Conservation (phyloP, 176 grass and related monocot species). For the Coix lacrymajobi region DNA sequence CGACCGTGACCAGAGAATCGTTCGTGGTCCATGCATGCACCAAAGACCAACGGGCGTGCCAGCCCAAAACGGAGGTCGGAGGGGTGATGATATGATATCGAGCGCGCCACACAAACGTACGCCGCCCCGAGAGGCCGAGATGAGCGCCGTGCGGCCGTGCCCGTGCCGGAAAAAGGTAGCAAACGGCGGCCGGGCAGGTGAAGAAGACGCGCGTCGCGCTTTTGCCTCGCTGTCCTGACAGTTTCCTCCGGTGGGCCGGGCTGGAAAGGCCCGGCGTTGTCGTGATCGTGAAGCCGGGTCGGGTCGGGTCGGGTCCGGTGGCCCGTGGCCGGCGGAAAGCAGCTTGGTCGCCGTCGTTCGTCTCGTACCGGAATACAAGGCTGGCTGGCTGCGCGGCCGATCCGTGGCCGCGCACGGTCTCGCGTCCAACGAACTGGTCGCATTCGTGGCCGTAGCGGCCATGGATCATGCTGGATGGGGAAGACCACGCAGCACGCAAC, state of each 20-base stretch:
- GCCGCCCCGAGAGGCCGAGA: background rate
- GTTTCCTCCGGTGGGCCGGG: background rate
- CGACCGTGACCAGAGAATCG: conserved; percentile 1
- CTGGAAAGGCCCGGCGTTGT: background rate
- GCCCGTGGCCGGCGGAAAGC: background rate
- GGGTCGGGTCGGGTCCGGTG: too few species aligned
- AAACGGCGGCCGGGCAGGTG: background rate
- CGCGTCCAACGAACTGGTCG: background rate
- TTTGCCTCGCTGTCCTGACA: conserved; percentile 13
- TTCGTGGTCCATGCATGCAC: conserved; percentile 24
- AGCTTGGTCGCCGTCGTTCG: background rate
- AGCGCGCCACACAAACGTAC: background rate
- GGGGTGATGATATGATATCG: background rate
- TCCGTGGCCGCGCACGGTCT: background rate
- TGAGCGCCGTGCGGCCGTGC: background rate
- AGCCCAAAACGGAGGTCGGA: too few species aligned
- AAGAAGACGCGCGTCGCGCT: background rate
- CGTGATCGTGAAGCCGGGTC: too few species aligned
- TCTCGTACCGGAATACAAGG: background rate
- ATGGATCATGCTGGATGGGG: background rate
- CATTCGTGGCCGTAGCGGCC: background rate
- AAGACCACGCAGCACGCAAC: background rate
- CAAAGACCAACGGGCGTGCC: background rate
- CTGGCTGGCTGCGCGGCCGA: background rate
- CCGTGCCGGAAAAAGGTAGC: background rate